These are phyloP conservation scores for Phytopythium sindhum DNA, from an alignment of 352 stramenopile genomes.

Conservation along the genomic window DNA sequence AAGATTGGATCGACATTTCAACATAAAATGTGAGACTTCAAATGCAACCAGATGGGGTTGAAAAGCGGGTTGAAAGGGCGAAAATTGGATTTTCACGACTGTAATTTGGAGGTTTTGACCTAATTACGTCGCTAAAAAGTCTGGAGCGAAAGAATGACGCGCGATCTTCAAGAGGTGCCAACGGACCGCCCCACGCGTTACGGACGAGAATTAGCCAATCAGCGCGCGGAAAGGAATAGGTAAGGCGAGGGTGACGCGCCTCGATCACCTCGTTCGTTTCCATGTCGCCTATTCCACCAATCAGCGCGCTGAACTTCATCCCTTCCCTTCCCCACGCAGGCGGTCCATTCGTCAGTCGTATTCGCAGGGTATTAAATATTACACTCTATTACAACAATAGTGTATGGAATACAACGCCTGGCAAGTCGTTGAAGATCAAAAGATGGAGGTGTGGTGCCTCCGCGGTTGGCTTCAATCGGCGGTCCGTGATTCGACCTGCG, in stretches of 20 bases:
- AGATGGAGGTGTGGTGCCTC: neutral
- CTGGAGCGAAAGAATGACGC: neutral
- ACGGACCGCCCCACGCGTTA: neutral
- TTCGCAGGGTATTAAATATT: neutral
- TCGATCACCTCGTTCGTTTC: slow-evolving; percentile 17
- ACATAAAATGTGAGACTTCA: neutral
- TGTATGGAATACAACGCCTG: neutral
- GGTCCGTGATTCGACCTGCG: slow-evolving; percentile 5
- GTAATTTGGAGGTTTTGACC: neutral
- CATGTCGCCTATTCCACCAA: slow-evolving; percentile 20
- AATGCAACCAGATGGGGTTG: neutral
- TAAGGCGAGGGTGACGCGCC: slow-evolving; percentile 19
- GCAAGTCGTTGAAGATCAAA: neutral
- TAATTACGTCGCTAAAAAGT: neutral
- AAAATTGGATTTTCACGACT: neutral
- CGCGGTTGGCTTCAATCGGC: neutral
- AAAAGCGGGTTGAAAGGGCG: neutral
- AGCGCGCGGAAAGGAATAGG: neutral
- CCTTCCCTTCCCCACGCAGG: slow-evolving; percentile 4
- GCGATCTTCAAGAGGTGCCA: slow-evolving; percentile 3
- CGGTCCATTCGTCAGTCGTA: neutral
- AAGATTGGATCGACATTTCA: neutral
- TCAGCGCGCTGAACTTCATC: slow-evolving; percentile 19
- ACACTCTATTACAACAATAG: neutral
- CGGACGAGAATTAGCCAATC: slow-evolving; percentile 16